phyloP scores from a whole-genome alignment of 768 basidiomycete species.

The Pisolithus sp. region DNA sequence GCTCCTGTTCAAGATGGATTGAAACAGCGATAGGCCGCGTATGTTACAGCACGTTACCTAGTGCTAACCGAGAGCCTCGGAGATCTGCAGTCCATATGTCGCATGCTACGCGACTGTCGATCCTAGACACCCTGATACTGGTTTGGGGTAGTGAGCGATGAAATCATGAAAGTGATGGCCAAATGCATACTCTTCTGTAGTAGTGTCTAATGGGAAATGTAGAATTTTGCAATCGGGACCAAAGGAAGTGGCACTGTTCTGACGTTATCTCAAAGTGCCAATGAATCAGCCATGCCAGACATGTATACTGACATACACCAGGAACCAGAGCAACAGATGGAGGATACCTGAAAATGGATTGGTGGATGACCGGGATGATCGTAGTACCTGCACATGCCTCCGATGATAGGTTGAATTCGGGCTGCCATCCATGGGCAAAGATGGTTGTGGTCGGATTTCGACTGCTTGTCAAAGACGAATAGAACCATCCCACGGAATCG shows the following conservation, averaged over 20 bases:
- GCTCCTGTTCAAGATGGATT: slow-evolving; percentile 37
- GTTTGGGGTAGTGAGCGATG: neutral
- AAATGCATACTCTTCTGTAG: slow-evolving; percentile 32
- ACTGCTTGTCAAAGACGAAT: slow-evolving; percentile 22
- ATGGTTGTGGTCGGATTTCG: neutral
- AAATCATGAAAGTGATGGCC: neutral
- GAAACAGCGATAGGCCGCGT: neutral
- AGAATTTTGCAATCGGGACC: slow-evolving; percentile 47
- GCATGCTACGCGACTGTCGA: slow-evolving; percentile 34
- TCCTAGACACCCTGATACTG: slow-evolving; percentile 19
- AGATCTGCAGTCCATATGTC: slow-evolving; percentile 58
- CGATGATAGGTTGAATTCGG: slow-evolving; percentile 35
- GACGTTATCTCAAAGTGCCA: slow-evolving; percentile 11
- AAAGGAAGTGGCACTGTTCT: slow-evolving; percentile 48
- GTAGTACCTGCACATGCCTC: slow-evolving; percentile 7
- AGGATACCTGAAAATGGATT: slow-evolving; percentile 37
- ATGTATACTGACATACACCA: slow-evolving; percentile 40
- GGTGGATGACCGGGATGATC: neutral
- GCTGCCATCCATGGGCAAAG: slow-evolving; percentile 30
- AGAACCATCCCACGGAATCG: slow-evolving; percentile 49
- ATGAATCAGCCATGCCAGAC: neutral
- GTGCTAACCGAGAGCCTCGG: slow-evolving; percentile 38
- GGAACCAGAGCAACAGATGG: slow-evolving; percentile 42
- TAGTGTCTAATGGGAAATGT: slow-evolving; percentile 37
- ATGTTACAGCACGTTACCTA: slow-evolving; percentile 36